Evolutionary conservation across 345 rosid species (phyloP), one percentile per base, ranked within the genome.

Genomic region (Cochlearia excelsa): DNA sequence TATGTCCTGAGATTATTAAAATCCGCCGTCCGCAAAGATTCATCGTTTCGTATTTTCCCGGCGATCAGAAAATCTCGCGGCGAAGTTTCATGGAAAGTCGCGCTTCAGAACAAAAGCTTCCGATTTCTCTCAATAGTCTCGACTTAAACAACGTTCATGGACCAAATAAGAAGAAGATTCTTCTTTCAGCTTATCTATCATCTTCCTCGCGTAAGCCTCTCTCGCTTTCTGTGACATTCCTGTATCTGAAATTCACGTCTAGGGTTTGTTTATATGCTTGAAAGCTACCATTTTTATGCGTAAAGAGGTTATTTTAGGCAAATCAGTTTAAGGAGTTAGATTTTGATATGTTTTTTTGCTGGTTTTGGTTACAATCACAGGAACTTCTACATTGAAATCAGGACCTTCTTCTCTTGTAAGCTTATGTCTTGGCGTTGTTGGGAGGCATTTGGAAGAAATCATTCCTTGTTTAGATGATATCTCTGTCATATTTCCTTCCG

Each of bases 371-470:
- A 51, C 26, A 16, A 31, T 61, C 45, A 46, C 63, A 84, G 97
- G 79, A 53, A 50, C 38, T 9, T 57, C 34, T 4, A 0, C 26
- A 27, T 30, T 55, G 82, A 84, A 57, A 72, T 47, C 41, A 11
- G 78, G 66, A 48, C 83, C 89, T 34, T 89, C 86, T 30, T 82
- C 84, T 55, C 80, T 92, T 52, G 74, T 83, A 4, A 81, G 75
- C 71, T 74, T 88, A 67, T 92, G 96, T 68, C 82, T 92, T 26
- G 95, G 86, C 26, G 84, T 88, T 75, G 67, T 92, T 53, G 96
- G 98, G 26, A 75, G 44, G 73, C 75, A 92, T 80, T 78, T 92
- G 69, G 96, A 92, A 68, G 98, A 86, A 26, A 75, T 92, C 26
- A 58, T 77, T 29, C 75, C 65, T 7, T 84, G 88, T 51, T 72